phyloP scores from a whole-genome alignment of 768 basidiomycete genomes.

The Auriculariales sp. region DNA sequence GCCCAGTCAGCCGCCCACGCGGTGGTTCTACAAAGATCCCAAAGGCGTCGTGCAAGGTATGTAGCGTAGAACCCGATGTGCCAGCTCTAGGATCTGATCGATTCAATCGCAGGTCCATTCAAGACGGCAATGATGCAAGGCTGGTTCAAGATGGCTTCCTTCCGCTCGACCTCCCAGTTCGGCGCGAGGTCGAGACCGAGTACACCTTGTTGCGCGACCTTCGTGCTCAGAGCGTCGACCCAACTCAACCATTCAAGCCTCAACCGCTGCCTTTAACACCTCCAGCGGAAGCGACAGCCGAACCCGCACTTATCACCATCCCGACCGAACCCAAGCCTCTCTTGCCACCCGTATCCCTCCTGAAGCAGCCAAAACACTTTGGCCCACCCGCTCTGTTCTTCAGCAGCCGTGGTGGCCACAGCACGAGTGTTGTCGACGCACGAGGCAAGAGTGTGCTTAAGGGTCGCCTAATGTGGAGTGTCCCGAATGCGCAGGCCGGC shows the following conservation, averaged over 20 bases:
- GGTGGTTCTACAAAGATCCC: slow-evolving; percentile 77
- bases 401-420: slow-evolving; percentile 81
- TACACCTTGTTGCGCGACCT: slow-evolving; percentile 61
- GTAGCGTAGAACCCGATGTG: slow-evolving; percentile 15
- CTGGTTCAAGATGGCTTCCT: slow-evolving; percentile 79
- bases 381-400: slow-evolving; percentile 80
- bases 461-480: slow-evolving; percentile 66
- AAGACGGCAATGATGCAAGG: slow-evolving; percentile 77
- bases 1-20: slow-evolving; percentile 46
- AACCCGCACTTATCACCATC: slow-evolving; percentile 24
- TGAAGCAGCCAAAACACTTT: slow-evolving; percentile 67
- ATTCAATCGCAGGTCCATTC: slow-evolving; percentile 60
- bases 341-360: slow-evolving; percentile 57
- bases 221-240: slow-evolving; percentile 64
- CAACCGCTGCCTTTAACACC: slow-evolving; percentile 25
- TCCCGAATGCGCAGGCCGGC: slow-evolving; percentile 55
- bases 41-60: slow-evolving; percentile 66
- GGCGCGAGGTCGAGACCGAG: slow-evolving; percentile 57
- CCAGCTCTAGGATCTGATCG: neutral
- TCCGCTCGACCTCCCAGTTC: slow-evolving; percentile 69
- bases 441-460: slow-evolving; percentile 74
- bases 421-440: slow-evolving; percentile 77
- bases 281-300: slow-evolving; percentile 14
- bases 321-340: slow-evolving; percentile 37
- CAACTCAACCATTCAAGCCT: slow-evolving; percentile 58